These are phyloP conservation scores for Termitomyces sp. DNA, from an alignment of 768 basidiomycete genomes.

Conservation along the genomic window DNA sequence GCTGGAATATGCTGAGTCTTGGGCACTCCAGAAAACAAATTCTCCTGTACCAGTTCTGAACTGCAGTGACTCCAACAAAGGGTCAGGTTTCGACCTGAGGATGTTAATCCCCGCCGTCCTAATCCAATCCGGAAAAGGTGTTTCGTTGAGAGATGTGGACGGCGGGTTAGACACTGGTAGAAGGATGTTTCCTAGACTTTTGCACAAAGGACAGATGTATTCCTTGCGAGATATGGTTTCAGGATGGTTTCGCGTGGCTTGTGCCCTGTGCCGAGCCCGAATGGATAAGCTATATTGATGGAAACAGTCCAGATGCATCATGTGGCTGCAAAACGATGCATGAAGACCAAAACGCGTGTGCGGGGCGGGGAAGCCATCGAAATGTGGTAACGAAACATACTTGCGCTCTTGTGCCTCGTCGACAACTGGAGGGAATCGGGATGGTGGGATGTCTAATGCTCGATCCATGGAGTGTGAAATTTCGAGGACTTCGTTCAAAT, in stretches of 20 bases:
- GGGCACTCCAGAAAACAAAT: conserved; percentile 86
- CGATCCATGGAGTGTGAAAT: conserved; percentile 68
- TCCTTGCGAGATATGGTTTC: conserved; percentile 93
- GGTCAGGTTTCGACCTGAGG: conserved; percentile 78
- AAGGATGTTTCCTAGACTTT: conserved; percentile 92
- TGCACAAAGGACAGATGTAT: conserved; percentile 96
- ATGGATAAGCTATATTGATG: conserved; percentile 86
- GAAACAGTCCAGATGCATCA: conserved; percentile 97
- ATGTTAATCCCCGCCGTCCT: conserved; percentile 87
- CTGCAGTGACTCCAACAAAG: conserved; percentile 66
- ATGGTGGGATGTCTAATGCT: conserved; percentile 22
- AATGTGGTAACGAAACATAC: conserved; percentile 41
- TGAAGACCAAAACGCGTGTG: conserved; percentile 84
- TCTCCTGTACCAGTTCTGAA: conserved; percentile 81
- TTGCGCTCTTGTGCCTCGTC: conserved; percentile 48
- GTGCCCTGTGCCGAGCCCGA: conserved; percentile 80
- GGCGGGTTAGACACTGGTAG: conserved; percentile 69
- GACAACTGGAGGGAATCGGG: conserved; percentile 48
- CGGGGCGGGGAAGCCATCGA: conserved; percentile 70
- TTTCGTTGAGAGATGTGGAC: conserved; percentile 46
- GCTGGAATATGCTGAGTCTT: conserved; percentile 66
- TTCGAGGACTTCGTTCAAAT: conserved; percentile 72
- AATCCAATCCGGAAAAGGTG: conserved; percentile 86
- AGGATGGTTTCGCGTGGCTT: conserved; percentile 90
- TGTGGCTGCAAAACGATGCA: conserved; percentile 87